These are phyloP conservation scores for Chalaropsis thielavioides DNA, from an alignment of 2,329 filamentous ascomycete species.

Conservation along the genomic window DNA sequence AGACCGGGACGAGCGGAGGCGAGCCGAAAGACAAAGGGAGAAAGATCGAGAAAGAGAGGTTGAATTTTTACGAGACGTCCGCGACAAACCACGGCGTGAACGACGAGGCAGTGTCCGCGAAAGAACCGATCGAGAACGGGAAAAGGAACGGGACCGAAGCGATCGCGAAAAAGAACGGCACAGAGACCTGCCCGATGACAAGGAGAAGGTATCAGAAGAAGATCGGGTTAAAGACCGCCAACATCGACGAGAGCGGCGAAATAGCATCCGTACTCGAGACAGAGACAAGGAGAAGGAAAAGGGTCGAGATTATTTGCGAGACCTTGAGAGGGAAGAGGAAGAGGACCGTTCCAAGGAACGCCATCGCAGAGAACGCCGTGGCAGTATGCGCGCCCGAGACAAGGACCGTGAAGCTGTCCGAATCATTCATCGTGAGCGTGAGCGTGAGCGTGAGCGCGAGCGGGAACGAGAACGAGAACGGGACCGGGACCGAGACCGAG, in stretches of 20 bases:
- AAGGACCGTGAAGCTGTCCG: conserved; percentile 13
- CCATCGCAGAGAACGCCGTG: conserved; percentile 14
- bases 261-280: conserved; percentile 17
- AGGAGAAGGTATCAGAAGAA: conserved; percentile 10
- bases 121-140: conserved; percentile 14
- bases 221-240: conserved; percentile 16
- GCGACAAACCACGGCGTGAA: conserved; percentile 14
- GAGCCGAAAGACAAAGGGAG: conserved; percentile 16
- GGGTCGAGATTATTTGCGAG: conserved; percentile 17
- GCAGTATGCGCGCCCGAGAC: conserved; percentile 13
- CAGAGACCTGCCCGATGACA: conserved; percentile 2
- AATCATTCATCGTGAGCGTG: conserved; percentile 1
- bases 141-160: conserved; percentile 17
- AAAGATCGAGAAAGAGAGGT: conserved; percentile 11
- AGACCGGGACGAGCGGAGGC: conserved; percentile 18
- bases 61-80: conserved; percentile 19
- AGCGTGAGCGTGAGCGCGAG: conserved; percentile 14
- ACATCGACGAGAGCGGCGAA: conserved; percentile 10
- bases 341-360: conserved; percentile 11
- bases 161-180: conserved; percentile 9
- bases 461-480: conserved; percentile 21
- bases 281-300: conserved; percentile 17
- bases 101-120: conserved; percentile 17
- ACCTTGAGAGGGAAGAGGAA: conserved; percentile 18
- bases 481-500: conserved; percentile 17